Evolutionary conservation across 2,329 filamentous ascomycete genomes (phyloP).

Genomic region (Hypomyces rosellus): DNA sequence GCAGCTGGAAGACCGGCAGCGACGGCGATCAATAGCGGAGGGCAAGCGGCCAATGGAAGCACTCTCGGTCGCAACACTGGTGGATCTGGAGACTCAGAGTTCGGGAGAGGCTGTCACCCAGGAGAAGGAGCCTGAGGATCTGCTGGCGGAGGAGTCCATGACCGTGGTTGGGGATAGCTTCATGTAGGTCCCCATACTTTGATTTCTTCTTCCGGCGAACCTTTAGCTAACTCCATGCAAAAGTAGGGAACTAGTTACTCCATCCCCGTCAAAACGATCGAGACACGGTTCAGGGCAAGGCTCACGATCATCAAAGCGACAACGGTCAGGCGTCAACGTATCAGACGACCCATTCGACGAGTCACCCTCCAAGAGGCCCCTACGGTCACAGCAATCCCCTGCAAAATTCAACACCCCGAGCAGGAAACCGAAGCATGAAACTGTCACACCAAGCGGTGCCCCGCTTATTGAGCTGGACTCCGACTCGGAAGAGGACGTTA

Average conservation of each 20-base stretch:
- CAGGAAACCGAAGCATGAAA: constrained; percentile 1
- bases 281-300: constrained; percentile 18
- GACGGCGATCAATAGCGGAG: constrained; percentile 6
- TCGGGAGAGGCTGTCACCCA: neutral
- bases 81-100: constrained; percentile 13
- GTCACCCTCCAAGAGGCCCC: constrained; percentile 18
- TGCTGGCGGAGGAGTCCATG: constrained; percentile 10
- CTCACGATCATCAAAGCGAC: constrained; percentile 13
- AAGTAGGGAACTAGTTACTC: constrained; percentile 28
- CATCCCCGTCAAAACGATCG: constrained; percentile 35
- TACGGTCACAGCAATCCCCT: constrained; percentile 5
- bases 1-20: constrained; percentile 14
- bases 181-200: constrained; percentile 15
- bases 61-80: constrained; percentile 10
- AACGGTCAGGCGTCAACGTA: constrained; percentile 13
- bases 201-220: neutral
- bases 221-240: constrained; percentile 12
- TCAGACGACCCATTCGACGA: constrained; percentile 13
- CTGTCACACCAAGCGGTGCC: constrained; percentile 5
- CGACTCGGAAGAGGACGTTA: constrained; percentile 15
- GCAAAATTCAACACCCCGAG: constrained; percentile 8
- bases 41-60: constrained; percentile 19
- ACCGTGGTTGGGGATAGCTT: constrained; percentile 10
- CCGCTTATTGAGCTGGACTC: constrained; percentile 28
- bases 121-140: neutral